Evolutionary conservation across 108 stramenopile species (phyloP), one percentile per base, ranked within the genome.

Genomic region (Craspedostauros australis): DNA sequence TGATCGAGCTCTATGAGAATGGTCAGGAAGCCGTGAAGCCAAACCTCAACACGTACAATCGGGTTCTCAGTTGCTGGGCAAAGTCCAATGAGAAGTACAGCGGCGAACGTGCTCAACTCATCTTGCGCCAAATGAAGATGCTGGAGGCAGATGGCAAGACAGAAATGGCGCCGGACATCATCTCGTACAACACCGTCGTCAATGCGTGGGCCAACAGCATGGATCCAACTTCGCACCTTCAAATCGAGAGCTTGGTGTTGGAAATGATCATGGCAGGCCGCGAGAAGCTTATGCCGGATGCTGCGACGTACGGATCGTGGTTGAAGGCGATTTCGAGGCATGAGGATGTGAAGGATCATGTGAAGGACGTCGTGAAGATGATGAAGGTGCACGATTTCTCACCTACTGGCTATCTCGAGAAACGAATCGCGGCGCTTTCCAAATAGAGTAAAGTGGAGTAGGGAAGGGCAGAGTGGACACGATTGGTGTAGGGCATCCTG

Each of bases 261-360:
- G 66, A 68, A 47, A 68, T 68, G 66, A 53, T 68, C 32, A 37
- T 68, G 2, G 46, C 7, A 6, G 45, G 52, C 5, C 47, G 54
- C 8, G 53, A 57, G 0, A 31, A 41, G 14, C 33, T 63, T 0
- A 36, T 33, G 29, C 81, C 81, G 8, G 70, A 69, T 36, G 63
- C 63, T 3, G 55, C 57, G 11, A 73, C 71, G 46, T 83, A 75
- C 62, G 72, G 64, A 16, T 57, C 62, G 3, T 75, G 78, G 31
- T 23, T 83, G 25, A 73, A 75, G 20, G 66, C 73, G 6, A 79
- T 75, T 54, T 62, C 70, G 53, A 61, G 72, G 24, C 29, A 36
- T 32, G 45, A 58, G 8, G 15, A 27, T 3, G 49, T 48, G n/a
- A 53, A 60, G 40, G 50, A 23, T 3, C n/a, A 46, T 41, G 50